Evolutionary conservation across 306 rosid genomes (phyloP), one percentile per base, ranked within the genome.

Genomic region (Potentilla sterilis): DNA sequence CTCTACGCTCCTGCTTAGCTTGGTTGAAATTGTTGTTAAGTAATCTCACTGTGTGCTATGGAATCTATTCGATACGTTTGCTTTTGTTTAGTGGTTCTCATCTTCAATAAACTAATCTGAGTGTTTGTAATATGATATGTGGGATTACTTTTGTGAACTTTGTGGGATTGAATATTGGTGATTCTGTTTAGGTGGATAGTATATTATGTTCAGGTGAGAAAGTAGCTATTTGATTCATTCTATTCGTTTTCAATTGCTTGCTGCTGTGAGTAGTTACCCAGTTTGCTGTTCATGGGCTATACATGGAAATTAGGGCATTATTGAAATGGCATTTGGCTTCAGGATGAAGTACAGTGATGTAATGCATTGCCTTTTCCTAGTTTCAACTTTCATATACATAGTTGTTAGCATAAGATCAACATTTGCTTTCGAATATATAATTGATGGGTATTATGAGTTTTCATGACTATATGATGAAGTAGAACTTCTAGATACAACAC

Each of bases 1-100:
- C 93, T 95, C 15, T 95, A 90, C 32, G 62, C 72, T 3, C 57
- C 84, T 43, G 69, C 86, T 55, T 62, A 3, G 13, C 10, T 2
- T 21, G 61, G 61, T n/a, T 37, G 4, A n/a, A n/a, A n/a, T n/a
- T 15, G 8, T 65, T 65, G 5, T 9, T 75, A 9, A 2, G 16
- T 21, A 3, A 32, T 59, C 48, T 22, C 15, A 43, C 8, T 57
- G 49, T 16, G 14, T 22, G 24, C 9, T 8, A 6, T 62, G 42
- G 4, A 34, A 0, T 14, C 41, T 8, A 13, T 62, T 28, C 9
- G 34, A 21, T 22, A 35, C 63, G 28, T 3, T 9, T 57, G 63
- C 15, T 57, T 58, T 4, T 34, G 41, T 62, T 61, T 32, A 32
- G 34, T 61, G 35, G 13, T 24, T 62, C 10, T 62, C 3, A 7